Evolutionary conservation across 164 flowering plant species (phyloP).

Genomic region (Taxillus chinensis): DNA sequence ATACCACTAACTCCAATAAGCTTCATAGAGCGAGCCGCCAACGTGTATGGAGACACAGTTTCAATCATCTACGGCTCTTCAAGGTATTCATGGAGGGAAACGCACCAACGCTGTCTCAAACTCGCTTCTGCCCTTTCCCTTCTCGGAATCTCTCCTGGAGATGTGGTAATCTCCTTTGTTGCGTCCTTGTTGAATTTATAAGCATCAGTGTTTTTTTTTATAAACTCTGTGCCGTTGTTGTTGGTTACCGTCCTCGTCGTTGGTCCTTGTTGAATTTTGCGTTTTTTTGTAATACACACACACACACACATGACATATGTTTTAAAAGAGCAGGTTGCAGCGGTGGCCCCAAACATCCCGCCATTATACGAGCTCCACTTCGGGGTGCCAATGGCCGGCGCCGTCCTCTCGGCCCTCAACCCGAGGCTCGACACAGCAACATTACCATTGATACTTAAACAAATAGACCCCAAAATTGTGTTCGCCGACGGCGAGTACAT

Average conservation of each 20-base stretch:
- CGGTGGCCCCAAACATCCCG: not conserved
- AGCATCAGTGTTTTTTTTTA: no score
- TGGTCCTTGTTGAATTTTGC: no score
- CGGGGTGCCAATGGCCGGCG: not conserved
- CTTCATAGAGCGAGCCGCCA: not conserved
- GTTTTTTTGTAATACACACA: no score
- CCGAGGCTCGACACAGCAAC: not conserved
- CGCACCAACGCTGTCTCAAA: not conserved
- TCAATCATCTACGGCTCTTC: not conserved
- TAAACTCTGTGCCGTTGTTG: no score
- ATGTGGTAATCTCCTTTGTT: not conserved
- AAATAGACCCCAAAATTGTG: slow-evolving; percentile 12
- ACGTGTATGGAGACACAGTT: not conserved
- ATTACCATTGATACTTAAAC: not conserved
- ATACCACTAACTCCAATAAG: not conserved
- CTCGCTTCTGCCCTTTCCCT: not conserved
- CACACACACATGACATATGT: no score
- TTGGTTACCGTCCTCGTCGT: no score
- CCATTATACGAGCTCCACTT: not conserved
- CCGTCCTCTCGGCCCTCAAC: not conserved
- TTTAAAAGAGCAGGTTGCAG: not conserved
- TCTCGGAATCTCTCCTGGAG: not conserved
- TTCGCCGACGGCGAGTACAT: slow-evolving; percentile 30
- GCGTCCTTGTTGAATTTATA: no score
- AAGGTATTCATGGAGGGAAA: not conserved